Base-by-base conservation (phyloP, 139 green algal genomes). In the Edaphochlamys debaryana region DNA sequence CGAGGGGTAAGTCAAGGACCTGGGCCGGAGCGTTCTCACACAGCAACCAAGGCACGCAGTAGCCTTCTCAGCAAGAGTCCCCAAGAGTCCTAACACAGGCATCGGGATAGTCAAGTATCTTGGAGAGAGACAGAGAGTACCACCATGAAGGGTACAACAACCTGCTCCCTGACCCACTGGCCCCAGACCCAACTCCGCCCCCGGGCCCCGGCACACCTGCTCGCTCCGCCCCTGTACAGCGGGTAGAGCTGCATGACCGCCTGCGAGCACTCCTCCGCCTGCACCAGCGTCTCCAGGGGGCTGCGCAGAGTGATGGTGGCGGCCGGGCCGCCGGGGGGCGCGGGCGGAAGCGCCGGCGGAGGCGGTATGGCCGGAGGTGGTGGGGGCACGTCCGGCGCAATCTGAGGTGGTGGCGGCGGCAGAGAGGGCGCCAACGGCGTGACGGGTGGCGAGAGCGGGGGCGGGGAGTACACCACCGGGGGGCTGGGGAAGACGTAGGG, bases 181-280 rank as follows among this genome's bases (percentile, higher is more conserved):
- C n/a, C n/a, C n/a, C n/a, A n/a, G n/a, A n/a, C n/a, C n/a, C n/a
- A n/a, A n/a, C n/a, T n/a, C n/a, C n/a, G n/a, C n/a, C n/a, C n/a
- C n/a, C n/a, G n/a, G n/a, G n/a, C n/a, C n/a, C n/a, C n/a, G n/a
- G 4, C 69, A 2, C 73, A 80, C 73, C 56, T 69, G 27, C 7
- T 19, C 11, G 56, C 73, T 36, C 27, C 8, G 2, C 9, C 38
- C 56, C 32, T 27, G 73, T 80, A 80, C 56, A 41, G 38, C 37
- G 73, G 73, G 56, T 70, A 80, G 3, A 80, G 54, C 73, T 69
- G 56, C 38, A 80, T 40, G 17, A 80, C 73, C 23, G 73, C 73
- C 73, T 32, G 38, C 4, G 73, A 80, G 73, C 73, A 80, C 56
- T 80, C 38, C 40, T 56, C 73, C 52, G 73, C 73, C 73, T 80